Percentiles rank a stretch among this genome's conserved stretches.
Conservation (phyloP, 768 basidiomycete genomes). For the Flagelloscypha sp. region DNA sequence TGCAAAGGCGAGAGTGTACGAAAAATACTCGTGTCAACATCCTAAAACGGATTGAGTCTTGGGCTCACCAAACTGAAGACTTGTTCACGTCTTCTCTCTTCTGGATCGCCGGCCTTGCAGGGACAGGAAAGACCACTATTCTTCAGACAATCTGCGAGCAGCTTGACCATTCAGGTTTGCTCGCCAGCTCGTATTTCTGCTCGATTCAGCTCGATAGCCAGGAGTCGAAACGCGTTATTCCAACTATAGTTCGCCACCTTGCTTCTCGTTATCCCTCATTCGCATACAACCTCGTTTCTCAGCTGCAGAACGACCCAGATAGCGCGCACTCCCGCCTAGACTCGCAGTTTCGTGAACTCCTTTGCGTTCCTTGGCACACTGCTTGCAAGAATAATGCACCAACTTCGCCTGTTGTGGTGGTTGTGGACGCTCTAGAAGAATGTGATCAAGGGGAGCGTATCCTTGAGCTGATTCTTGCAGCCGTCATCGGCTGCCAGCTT, state of each 20-base stretch:
- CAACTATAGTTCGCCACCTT: not conserved
- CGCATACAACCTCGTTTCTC: not conserved
- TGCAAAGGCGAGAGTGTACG: no score
- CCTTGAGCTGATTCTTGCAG: not conserved
- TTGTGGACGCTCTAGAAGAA: conserved; percentile 1
- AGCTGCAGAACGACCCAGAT: not conserved
- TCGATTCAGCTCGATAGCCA: conserved; percentile 1
- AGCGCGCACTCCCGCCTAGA: not conserved
- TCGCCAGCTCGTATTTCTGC: not conserved
- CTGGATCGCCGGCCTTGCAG: not conserved
- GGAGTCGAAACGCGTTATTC: not conserved
- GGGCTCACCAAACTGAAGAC: no score
- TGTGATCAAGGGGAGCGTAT: not conserved
- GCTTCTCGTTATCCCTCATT: not conserved
- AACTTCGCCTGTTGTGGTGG: not conserved
- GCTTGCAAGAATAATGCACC: not conserved
- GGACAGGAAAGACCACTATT: conserved; percentile 1
- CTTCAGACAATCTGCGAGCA: not conserved
- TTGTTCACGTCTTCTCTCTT: no score
- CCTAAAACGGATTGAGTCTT: no score
- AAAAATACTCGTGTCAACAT: no score
- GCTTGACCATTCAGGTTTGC: not conserved
- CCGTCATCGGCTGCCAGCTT: not conserved
- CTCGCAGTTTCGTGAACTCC: not conserved
- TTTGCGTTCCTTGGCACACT: not conserved